phyloP scores from a whole-genome alignment of 306 rosid genomes.

The Alnus glutinosa region DNA sequence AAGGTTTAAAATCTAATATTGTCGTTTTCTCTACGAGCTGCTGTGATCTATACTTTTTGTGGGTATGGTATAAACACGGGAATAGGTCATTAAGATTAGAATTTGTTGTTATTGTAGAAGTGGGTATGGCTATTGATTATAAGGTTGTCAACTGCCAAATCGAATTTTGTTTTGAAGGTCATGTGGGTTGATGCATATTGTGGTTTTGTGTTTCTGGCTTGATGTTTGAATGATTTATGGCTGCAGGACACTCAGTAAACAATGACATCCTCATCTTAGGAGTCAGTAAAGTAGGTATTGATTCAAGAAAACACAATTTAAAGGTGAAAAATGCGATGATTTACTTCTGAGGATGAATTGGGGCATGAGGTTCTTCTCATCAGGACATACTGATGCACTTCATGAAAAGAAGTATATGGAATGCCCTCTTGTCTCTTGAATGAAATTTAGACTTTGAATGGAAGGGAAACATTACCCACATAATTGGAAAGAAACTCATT shows the following conservation, averaged over 20 bases:
- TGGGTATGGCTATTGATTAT: too few relatives aligned
- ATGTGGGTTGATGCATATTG: too few relatives aligned
- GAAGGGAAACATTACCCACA: conserved; percentile 30
- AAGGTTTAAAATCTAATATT: too few relatives aligned
- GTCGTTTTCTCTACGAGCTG: too few relatives aligned
- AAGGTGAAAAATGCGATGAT: conserved; percentile 63
- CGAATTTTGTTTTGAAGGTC: too few relatives aligned
- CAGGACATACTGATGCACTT: conserved; percentile 43
- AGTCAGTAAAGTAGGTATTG: conserved; percentile 49
- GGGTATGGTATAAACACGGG: too few relatives aligned
- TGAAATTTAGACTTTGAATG: conserved; percentile 28
- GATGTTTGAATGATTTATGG: conserved; percentile 33
- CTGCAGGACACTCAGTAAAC: conserved; percentile 61
- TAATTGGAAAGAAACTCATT: conserved; percentile 49
- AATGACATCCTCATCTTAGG: conserved; percentile 78
- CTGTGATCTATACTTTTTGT: too few relatives aligned
- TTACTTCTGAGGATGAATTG: conserved; percentile 70
- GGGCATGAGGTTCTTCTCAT: conserved; percentile 65
- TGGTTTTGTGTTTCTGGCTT: background rate
- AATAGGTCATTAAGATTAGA: too few relatives aligned
- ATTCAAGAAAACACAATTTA: conserved; percentile 33
- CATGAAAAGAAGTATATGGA: conserved; percentile 31
- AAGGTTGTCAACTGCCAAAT: too few relatives aligned
- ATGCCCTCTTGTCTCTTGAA: conserved; percentile 8
- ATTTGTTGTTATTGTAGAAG: too few relatives aligned